Percentiles rank a stretch among this genome's conserved stretches.
Evolutionary conservation across 805 yeast species (phyloP).

Genomic region (Spencermartinsiella europaea): DNA sequence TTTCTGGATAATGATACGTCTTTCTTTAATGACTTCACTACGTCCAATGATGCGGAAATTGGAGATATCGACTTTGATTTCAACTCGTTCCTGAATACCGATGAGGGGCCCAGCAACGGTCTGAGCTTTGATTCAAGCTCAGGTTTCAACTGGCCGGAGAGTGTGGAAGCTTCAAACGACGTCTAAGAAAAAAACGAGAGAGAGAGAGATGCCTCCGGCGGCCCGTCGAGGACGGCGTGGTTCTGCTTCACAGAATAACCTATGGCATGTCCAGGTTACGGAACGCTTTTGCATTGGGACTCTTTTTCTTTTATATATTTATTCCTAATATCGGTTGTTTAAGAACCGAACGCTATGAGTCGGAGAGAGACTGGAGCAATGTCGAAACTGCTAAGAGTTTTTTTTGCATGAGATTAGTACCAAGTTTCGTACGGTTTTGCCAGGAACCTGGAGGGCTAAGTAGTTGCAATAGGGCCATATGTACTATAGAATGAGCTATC

Average conservation of each 20-base stretch:
- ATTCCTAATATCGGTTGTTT: not conserved
- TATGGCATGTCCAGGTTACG: too few species aligned
- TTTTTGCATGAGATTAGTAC: too few species aligned
- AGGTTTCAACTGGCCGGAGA: constrained; percentile 16
- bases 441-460: too few species aligned
- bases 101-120: constrained; percentile 18
- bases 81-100: constrained; percentile 41
- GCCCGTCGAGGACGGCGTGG: too few species aligned
- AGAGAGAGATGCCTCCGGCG: not conserved
- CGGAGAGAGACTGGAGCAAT: too few species aligned
- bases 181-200: not conserved
- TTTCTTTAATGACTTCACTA: constrained; percentile 28
- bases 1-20: constrained; percentile 33
- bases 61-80: constrained; percentile 38
- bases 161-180: constrained; percentile 16
- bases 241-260: too few species aligned
- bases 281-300: too few species aligned
- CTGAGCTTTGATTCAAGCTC: constrained; percentile 12
- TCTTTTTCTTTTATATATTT: not conserved
- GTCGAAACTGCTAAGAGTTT: too few species aligned
- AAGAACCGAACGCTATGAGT: too few species aligned
- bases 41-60: constrained; percentile 29
- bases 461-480: too few species aligned
- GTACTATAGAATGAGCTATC: too few species aligned
- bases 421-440: too few species aligned